Evolutionary conservation across 805 yeast species (phyloP).

Genomic region (Candida manassasensis): DNA sequence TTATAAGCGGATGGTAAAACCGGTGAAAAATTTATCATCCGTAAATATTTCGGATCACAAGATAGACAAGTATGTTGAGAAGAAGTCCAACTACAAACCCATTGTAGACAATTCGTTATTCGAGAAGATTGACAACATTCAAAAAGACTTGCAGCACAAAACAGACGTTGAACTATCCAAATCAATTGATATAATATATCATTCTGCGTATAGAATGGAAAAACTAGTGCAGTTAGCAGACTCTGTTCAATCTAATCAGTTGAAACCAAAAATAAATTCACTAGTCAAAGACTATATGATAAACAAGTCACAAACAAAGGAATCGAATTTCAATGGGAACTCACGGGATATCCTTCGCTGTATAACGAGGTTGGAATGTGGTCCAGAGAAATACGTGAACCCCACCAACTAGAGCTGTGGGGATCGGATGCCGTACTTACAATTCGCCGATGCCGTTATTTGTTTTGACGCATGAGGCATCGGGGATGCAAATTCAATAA

Average conservation of each 20-base stretch:
- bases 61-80: conserved; percentile 16
- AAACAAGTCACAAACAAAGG: neutral
- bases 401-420: too few species aligned
- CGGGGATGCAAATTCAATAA: too few species aligned
- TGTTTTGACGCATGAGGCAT: too few species aligned
- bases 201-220: conserved; percentile 24
- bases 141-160: conserved; percentile 10
- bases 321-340: neutral
- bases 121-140: conserved; percentile 9
- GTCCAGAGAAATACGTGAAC: neutral
- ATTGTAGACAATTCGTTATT: conserved; percentile 14
- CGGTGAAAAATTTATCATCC: conserved; percentile 12
- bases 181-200: conserved; percentile 36
- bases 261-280: conserved; percentile 14
- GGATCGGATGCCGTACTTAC: too few species aligned
- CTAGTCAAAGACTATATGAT: conserved; percentile 3
- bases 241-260: conserved; percentile 12
- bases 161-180: conserved; percentile 18
- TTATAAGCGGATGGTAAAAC: conserved; percentile 15
- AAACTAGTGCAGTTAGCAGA: conserved; percentile 21
- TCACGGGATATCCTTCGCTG: conserved; percentile 3
- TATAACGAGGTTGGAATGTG: conserved; percentile 2
- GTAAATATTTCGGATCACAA: conserved; percentile 9
- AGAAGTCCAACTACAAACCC: conserved; percentile 11
- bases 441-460: too few species aligned